Percentiles rank a stretch among this genome's conserved stretches.
phyloP scores from a whole-genome alignment of 78 protist genomes.

The Ministeria vibrans region DNA sequence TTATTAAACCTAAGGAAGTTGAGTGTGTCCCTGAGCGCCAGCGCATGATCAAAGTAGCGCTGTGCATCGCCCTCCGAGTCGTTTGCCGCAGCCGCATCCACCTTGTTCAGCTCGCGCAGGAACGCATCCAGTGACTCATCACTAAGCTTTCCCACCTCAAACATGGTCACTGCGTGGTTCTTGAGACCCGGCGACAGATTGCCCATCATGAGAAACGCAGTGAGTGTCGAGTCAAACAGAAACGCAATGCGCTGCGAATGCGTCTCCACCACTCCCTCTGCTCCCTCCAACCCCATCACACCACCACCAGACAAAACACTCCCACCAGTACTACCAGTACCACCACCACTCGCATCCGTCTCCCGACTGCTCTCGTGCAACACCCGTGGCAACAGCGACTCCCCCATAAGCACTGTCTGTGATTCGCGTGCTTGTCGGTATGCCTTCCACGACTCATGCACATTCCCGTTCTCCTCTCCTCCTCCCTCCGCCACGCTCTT shows the following conservation, averaged over 20 bases:
- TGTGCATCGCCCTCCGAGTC: conserved; percentile 67
- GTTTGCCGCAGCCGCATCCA: background rate
- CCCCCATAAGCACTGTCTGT: too few relatives aligned
- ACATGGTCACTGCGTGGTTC: conserved; percentile 91
- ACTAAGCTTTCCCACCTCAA: conserved; percentile 83
- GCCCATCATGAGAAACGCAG: conserved; percentile 94
- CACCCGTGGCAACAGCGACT: too few relatives aligned
- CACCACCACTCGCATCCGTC: background rate
- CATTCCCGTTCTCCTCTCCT: too few relatives aligned
- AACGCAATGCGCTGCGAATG: conserved; percentile 53
- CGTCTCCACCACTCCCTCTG: background rate
- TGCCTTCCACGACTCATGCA: too few relatives aligned
- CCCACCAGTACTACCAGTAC: too few relatives aligned
- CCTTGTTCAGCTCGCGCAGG: conserved; percentile 55
- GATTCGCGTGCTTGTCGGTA: too few relatives aligned
- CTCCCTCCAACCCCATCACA: too few relatives aligned
- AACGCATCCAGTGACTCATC: conserved; percentile 71
- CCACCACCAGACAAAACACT: too few relatives aligned
- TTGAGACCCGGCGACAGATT: conserved; percentile 75
- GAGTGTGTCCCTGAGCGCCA: conserved; percentile 65
- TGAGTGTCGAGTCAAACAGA: conserved; percentile 72
- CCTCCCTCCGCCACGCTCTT: too few relatives aligned
- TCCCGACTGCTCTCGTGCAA: too few relatives aligned
- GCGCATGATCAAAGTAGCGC: conserved; percentile 67
- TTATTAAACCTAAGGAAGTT: conserved; percentile 35